Percentiles rank a stretch among this genome's conserved stretches.
These are phyloP conservation scores for Rhynchospora breviuscula DNA, from an alignment of 176 grass and related monocot genomes.

Conservation along the genomic window DNA sequence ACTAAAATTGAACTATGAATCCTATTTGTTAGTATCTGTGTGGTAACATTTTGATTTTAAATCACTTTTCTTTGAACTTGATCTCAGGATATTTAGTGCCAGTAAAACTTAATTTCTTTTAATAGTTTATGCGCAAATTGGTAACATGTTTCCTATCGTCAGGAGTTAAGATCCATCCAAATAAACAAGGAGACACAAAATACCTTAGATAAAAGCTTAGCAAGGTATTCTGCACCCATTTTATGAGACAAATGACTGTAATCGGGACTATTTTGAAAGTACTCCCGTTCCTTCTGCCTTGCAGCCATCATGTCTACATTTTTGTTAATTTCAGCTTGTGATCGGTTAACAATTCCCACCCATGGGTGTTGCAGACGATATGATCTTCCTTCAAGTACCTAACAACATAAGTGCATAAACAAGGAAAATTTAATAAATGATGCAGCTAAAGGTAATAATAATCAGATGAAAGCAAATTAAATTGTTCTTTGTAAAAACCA, in stretches of 20 bases:
- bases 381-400: constrained; percentile 97
- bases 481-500: background rate
- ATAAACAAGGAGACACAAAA: background rate
- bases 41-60: background rate
- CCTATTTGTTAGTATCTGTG: background rate
- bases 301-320: constrained; percentile 97
- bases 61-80: background rate
- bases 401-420: constrained; percentile 28
- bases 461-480: too few relatives aligned
- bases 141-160: background rate
- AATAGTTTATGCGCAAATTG: background rate
- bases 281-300: constrained; percentile 80
- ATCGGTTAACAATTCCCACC: constrained; percentile 97
- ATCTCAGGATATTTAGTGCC: background rate
- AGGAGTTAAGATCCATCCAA: background rate
- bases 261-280: constrained; percentile 92
- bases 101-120: background rate
- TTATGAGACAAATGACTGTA: constrained; percentile 94
- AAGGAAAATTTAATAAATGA: background rate
- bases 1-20: background rate
- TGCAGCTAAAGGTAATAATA: background rate
- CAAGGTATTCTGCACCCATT: constrained; percentile 99
- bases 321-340: constrained; percentile 99
- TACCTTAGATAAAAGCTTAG: constrained; percentile 95
- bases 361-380: constrained; percentile 93